Evolutionary conservation across 345 rosid species (phyloP).

Genomic region (Salix koriyanagi): DNA sequence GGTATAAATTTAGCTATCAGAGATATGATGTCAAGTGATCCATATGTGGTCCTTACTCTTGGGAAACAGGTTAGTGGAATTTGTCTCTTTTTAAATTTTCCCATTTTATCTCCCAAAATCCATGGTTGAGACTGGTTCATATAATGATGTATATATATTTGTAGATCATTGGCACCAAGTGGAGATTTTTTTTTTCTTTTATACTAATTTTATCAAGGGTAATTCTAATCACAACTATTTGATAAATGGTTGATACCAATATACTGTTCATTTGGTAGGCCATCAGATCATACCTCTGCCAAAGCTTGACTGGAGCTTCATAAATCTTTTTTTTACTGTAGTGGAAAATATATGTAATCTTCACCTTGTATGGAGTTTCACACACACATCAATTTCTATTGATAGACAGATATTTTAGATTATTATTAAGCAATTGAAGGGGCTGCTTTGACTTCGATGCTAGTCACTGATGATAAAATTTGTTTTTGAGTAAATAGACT

Average conservation of each 20-base stretch:
- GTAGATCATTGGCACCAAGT: background rate
- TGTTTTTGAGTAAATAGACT: conserved; percentile 17
- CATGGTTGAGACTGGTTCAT: background rate
- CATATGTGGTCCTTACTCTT: conserved; percentile 72
- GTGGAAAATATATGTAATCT: background rate
- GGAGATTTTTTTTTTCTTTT: background rate
- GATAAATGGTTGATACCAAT: background rate
- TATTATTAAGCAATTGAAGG: background rate
- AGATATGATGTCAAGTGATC: conserved; percentile 96
- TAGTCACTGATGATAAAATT: background rate
- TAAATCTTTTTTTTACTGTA: background rate
- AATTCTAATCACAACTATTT: background rate
- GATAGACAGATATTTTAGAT: background rate
- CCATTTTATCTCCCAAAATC: background rate
- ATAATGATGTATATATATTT: background rate
- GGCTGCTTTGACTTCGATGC: background rate
- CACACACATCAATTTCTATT: background rate
- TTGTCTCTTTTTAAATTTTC: background rate
- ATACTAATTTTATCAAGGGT: background rate
- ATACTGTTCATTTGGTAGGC: background rate
- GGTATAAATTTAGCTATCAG: conserved; percentile 79
- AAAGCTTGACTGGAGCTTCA: background rate
- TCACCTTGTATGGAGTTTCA: background rate
- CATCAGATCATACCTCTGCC: background rate
- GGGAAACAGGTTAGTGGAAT: conserved; percentile 67